Base-by-base conservation (phyloP, 2,329 filamentous ascomycete species). In the Mycosphaerella arachidis region DNA sequence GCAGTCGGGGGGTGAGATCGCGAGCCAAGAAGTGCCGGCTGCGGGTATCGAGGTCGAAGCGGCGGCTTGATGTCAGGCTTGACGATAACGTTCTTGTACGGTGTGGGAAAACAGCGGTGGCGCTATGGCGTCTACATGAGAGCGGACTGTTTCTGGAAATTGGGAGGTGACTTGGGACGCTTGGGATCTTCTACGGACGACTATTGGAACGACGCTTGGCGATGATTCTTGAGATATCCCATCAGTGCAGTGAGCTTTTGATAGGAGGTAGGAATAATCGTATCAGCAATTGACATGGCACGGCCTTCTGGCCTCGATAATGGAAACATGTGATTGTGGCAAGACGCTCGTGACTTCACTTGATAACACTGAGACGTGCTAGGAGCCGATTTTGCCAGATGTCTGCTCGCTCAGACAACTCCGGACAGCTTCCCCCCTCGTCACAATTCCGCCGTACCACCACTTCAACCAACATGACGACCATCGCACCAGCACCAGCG, bases 1-100 rank as follows among this genome's bases (percentile, higher is more conserved):
- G 79, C 64, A 66, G 24, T 62, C 58, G 53, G 64, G 62, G 10
- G 64, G 62, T n/a, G 64, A 66, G 52, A 66, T 64, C 45, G 64
- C 64, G 4, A 62, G 55, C 27, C 64, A 61, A 33, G 55, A 48
- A 33, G 43, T 24, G 7, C 35, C 16, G 1, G 45, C 46, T 13
- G 54, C 18, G n/a, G 54, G 54, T 56, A 35, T 20, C 45, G 54
- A 31, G n/a, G 45, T 48, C 12, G 43, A 40, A 13, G 52, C 52
- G 13, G 35, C 52, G n/a, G 31, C 52, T 13, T 54, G 52, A 54
- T 24, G 20, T 55, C 6, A 30, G 27, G 27, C 27, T 31, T 35
- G 50, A 35, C n/a, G 27, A 7, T 30, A 7, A 29, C 13, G 24
- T 20, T 56, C 54, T 56, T 56, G 54, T 48, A 35, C 50, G 8